Evolutionary conservation across 2,329 filamentous ascomycete species (phyloP).

Genomic region (Macrophomina tecta): DNA sequence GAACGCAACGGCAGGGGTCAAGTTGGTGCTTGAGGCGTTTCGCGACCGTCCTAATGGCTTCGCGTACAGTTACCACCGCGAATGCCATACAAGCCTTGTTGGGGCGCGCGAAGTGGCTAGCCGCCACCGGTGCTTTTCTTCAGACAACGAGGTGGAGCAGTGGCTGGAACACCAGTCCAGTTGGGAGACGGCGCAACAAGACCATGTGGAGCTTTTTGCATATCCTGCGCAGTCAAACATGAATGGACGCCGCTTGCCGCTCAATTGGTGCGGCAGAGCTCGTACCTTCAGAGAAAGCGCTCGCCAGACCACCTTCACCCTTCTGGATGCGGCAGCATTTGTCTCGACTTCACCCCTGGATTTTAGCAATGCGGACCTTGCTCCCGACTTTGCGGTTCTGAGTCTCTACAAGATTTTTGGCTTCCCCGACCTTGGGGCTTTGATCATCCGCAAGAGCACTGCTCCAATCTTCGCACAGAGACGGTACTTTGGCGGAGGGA

Average conservation of each 20-base stretch:
- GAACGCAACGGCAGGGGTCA: conserved; percentile 90
- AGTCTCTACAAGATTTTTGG: conserved; percentile 99
- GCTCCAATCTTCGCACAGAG: conserved; percentile 68
- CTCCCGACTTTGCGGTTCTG: conserved; percentile 84
- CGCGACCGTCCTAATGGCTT: conserved; percentile 73
- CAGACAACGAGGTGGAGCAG: conserved; percentile 65
- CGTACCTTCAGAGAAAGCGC: conserved; percentile 38
- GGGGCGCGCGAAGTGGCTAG: conserved; percentile 75
- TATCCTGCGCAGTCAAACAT: conserved; percentile 94
- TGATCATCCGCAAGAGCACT: conserved; percentile 79
- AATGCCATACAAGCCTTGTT: conserved; percentile 85
- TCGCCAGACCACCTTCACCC: conserved; percentile 63
- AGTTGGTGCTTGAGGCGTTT: conserved; percentile 81
- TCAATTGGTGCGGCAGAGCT: conserved; percentile 65
- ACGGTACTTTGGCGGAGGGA: conserved; percentile 91
- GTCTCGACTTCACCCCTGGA: conserved; percentile 79
- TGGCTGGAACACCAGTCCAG: conserved; percentile 62
- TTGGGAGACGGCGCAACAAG: conserved; percentile 35
- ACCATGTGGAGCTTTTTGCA: conserved; percentile 64
- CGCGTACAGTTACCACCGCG: conserved; percentile 80
- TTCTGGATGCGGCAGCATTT: conserved; percentile 84
- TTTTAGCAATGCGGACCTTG: conserved; percentile 63
- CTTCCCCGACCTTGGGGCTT: conserved; percentile 85
- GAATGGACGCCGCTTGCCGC: conserved; percentile 77
- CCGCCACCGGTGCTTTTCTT: conserved; percentile 68